Base-by-base conservation (phyloP, 495 filamentous ascomycete species). In the Neurospora intermedia region DNA sequence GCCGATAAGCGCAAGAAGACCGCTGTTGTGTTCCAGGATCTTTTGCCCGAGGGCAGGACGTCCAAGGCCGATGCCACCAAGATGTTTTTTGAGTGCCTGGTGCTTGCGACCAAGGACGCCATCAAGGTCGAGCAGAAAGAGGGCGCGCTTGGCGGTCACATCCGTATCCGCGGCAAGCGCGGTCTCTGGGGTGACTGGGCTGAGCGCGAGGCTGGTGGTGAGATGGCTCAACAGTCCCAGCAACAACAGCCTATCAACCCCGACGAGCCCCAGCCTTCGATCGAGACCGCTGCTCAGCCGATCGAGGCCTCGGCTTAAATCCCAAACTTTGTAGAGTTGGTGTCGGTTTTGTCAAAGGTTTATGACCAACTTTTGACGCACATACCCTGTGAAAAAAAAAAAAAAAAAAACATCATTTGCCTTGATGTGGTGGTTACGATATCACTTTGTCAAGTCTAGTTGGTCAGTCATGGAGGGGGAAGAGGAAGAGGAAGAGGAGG, bases 1-100 rank as follows among this genome's bases (percentile, higher is more conserved):
- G 83, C 88, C 27, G 86, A 88, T 41, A 88, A 89, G 80, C 90
- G 92, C 78, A 91, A 91, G 84, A 94, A 94, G 79, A 86, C 87
- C 7, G 86, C 86, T 46, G 92, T 97, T 7, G 84, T 94, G 20
- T 99, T 98, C 88, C 94, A 97, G 79, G 93, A 97, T 45, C 87
- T 99, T 66, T 87, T 97, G 2, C 96, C 96, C 1, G 92, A 95
- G 82, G 80, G 84, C 69, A 88, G 85, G 70, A 93, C 96, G 3
- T 91, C 87, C 70, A 91, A 92, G 77, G 90, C 90, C 15, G 96
- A 98, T 76, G 96, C 96, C 4, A 98, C 96, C 46, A 97, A 97
- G 85, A 97, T 99, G 95, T 99, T 99, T 84, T 98, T 98, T 74
- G 96, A 99, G 82, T 89, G 94, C 43, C 84, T 99, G 48, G 96